Evolutionary conservation across 306 rosid genomes (phyloP), one percentile per base, ranked within the genome.

Genomic region (Lathyrus aphaca): DNA sequence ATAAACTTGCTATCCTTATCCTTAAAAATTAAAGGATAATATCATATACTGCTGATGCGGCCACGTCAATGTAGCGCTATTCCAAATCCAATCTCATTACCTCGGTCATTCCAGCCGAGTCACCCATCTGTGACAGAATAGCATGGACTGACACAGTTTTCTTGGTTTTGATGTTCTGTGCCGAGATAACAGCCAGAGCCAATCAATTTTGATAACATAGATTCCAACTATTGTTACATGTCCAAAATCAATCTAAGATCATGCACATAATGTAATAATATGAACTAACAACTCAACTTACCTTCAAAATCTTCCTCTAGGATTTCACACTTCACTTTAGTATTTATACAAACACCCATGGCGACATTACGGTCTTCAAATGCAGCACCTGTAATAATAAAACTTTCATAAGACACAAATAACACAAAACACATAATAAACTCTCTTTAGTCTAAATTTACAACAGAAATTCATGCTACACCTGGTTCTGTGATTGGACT

Each of bases 401-500:
- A 8, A 42, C 13, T 56, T 39, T 19, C 59, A 72, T 10, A 59
- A 27, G 8, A 23, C 50, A 16, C 59, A 56, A 56, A 19, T n/a
- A 37, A 39, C 29, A 27, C 21, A 55, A 71, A 40, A 6, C 1
- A 58, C 18, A 4, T 5, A 0, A 64, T 3, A 25, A 51, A 42
- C 5, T 12, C 25, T 23, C 44, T 51, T 27, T 48, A 15, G 9
- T 13, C 45, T 16, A 70, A 35, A 44, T 58, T 23, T 4, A 48
- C 6, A 17, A 37, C 4, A 66, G 32, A 11, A 19, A 44, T 14
- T 15, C 21, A 43, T 66, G 10, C 2, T 23, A 16, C 71, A 84
- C 99, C 92, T 49, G 42, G 82, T 66, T 78, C 85, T 48, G 71
- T 12, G 37, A 72, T 44, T 68, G 77, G 77, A 81, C 77, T 74